Evolutionary conservation across 2,329 filamentous ascomycete species (phyloP).

Genomic region (Sporothrix brunneoviolacea): DNA sequence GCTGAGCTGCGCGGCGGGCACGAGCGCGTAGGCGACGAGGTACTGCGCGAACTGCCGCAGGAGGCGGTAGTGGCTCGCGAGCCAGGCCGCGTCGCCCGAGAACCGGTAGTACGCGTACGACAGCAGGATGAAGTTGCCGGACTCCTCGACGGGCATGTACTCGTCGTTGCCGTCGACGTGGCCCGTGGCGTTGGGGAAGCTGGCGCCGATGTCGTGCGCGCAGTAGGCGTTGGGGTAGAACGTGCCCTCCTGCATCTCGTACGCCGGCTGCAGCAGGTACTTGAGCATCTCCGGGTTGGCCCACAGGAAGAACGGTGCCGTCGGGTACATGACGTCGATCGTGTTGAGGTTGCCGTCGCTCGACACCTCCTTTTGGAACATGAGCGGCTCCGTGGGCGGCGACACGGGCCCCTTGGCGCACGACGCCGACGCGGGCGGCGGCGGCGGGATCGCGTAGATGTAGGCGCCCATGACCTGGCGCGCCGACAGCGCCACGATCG

Average conservation of each 20-base stretch:
- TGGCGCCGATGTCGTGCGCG: slow-evolving; percentile 68
- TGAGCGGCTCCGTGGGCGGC: slow-evolving; percentile 62
- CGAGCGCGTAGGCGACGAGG: slow-evolving; percentile 60
- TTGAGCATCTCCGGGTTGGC: slow-evolving; percentile 76
- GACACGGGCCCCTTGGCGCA: no score
- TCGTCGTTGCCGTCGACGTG: slow-evolving; percentile 63
- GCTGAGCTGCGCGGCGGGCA: slow-evolving; percentile 62
- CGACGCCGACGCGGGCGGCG: slow-evolving; percentile 27
- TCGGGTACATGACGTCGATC: slow-evolving; percentile 80
- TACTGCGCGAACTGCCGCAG: slow-evolving; percentile 67
- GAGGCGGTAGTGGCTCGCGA: slow-evolving; percentile 49
- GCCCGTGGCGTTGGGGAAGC: slow-evolving; percentile 72
- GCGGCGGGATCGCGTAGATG: slow-evolving; percentile 9
- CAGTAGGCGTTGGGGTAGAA: slow-evolving; percentile 79
- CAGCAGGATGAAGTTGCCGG: slow-evolving; percentile 73
- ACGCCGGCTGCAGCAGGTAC: slow-evolving; percentile 70
- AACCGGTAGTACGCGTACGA: slow-evolving; percentile 47
- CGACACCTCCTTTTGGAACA: slow-evolving; percentile 82
- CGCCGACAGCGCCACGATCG: slow-evolving; percentile 70
- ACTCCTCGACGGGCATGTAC: slow-evolving; percentile 71
- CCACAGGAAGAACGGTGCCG: slow-evolving; percentile 81
- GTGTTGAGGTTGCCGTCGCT: slow-evolving; percentile 82
- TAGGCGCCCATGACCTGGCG: slow-evolving; percentile 69
- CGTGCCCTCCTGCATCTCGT: slow-evolving; percentile 75
- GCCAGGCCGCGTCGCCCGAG: slow-evolving; percentile 44